These are phyloP conservation scores for Irpex sp. DNA, from an alignment of 1,284 basidiomycete species.

Conservation along the genomic window DNA sequence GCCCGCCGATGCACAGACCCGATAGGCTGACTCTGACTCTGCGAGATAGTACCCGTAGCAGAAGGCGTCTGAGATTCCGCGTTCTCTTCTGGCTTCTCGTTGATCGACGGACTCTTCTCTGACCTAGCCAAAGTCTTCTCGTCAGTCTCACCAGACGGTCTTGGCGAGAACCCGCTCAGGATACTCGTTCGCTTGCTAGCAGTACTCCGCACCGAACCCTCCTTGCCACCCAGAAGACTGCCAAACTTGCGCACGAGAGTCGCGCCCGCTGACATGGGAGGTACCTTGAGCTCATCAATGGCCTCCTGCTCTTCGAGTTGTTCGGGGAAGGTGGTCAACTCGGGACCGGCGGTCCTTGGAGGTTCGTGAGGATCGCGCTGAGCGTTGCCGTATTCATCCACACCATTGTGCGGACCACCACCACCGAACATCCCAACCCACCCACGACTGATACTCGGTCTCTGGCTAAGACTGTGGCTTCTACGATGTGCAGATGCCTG, in stretches of 20 bases:
- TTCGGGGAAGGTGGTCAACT: slow-evolving; percentile 45
- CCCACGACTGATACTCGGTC: slow-evolving; percentile 43
- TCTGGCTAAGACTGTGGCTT: slow-evolving; percentile 73
- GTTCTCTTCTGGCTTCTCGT: slow-evolving; percentile 11
- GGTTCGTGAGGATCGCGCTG: slow-evolving; percentile 28
- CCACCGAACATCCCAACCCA: slow-evolving; percentile 46
- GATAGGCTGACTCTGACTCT: slow-evolving; percentile 53
- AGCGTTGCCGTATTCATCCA: slow-evolving; percentile 36
- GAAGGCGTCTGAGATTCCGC: slow-evolving; percentile 24
- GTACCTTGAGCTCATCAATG: slow-evolving; percentile 26
- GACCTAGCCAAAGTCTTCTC: slow-evolving; percentile 17
- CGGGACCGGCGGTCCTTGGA: slow-evolving; percentile 55
- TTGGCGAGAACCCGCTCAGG: slow-evolving; percentile 39
- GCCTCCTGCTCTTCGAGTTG: slow-evolving; percentile 28
- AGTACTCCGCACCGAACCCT: slow-evolving; percentile 36
- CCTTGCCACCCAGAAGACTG: slow-evolving; percentile 50
- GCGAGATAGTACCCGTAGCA: slow-evolving; percentile 30
- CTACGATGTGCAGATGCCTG: slow-evolving; percentile 63
- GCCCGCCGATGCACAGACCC: slow-evolving; percentile 57
- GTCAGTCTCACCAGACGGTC: slow-evolving; percentile 37
- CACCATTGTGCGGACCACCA: slow-evolving; percentile 21
- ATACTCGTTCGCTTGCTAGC: slow-evolving; percentile 45
- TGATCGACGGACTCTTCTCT: slow-evolving; percentile 18
- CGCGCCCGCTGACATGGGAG: slow-evolving; percentile 48
- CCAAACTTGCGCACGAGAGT: slow-evolving; percentile 74